Evolutionary conservation across 257 asterid genomes (phyloP).

Genomic region (Solanum appendiculatum): DNA sequence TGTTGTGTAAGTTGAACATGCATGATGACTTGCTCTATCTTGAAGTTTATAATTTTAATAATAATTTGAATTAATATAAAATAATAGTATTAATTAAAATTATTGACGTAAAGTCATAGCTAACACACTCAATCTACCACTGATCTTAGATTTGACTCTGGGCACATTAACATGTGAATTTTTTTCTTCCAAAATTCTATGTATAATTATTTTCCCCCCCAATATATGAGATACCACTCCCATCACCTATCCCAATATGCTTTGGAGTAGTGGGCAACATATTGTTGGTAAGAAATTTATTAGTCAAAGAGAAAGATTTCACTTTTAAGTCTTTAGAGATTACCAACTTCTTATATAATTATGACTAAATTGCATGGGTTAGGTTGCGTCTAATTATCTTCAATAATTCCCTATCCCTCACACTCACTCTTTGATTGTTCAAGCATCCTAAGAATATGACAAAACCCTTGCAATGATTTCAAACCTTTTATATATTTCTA

Average conservation of each 20-base stretch:
- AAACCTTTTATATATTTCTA: neutral
- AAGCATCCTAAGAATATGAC: neutral
- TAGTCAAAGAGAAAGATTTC: constrained; percentile 8
- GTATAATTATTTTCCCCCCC: neutral
- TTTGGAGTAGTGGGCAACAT: neutral
- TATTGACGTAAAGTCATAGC: neutral
- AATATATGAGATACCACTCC: neutral
- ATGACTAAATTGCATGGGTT: constrained; percentile 4
- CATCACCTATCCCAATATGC: neutral
- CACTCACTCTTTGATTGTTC: neutral
- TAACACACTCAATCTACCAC: neutral
- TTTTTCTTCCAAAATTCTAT: neutral
- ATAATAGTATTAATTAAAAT: neutral
- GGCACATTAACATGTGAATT: neutral
- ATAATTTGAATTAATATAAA: no score
- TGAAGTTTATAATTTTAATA: neutral
- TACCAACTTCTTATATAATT: constrained; percentile 5
- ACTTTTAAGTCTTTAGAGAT: neutral
- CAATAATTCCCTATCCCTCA: constrained; percentile 1
- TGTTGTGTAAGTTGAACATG: neutral
- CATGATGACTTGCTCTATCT: neutral
- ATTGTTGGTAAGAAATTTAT: constrained; percentile 1
- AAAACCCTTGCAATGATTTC: neutral
- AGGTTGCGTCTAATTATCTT: constrained; percentile 1
- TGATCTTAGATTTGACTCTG: neutral